These are phyloP conservation scores for Metarhizium anisopliae DNA, from an alignment of 2,329 filamentous ascomycete genomes.

Conservation along the genomic window DNA sequence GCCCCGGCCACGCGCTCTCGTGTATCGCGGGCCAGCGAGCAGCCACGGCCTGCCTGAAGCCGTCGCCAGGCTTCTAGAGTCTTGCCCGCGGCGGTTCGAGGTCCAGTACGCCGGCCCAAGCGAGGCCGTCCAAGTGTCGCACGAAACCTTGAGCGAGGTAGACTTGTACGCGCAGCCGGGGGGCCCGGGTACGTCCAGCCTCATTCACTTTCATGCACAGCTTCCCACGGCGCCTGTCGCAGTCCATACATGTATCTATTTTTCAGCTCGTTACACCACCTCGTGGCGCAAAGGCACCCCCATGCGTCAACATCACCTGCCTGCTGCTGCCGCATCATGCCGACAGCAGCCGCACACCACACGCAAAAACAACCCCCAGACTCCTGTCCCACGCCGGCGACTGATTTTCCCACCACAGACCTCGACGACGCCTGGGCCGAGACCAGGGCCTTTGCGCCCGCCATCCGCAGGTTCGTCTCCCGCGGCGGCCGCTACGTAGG, in stretches of 20 bases:
- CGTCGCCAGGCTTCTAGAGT: conserved; percentile 13
- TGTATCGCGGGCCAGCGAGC: conserved; percentile 14
- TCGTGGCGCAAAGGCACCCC: no score
- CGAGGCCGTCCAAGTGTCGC: conserved; percentile 10
- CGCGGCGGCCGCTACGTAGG: conserved; percentile 16
- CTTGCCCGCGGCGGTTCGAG: conserved; percentile 11
- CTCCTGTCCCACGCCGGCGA: no score
- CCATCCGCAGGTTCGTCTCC: conserved; percentile 13
- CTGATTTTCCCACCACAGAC: conserved; percentile 5
- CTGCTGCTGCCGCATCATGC: no score
- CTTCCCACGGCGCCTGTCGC: no score
- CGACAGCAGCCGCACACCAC: no score
- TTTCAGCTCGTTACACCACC: no score
- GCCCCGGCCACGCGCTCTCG: conserved; percentile 10
- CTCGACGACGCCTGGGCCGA: conserved; percentile 12
- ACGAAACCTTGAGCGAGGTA: conserved; percentile 9
- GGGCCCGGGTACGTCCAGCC: conserved; percentile 9
- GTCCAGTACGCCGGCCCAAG: conserved; percentile 13
- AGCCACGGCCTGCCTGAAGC: conserved; percentile 11
- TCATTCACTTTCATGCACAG: no score
- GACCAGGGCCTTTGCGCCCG: conserved; percentile 8
- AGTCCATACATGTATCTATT: no score
- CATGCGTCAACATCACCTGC: no score
- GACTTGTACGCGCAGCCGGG: conserved; percentile 14
- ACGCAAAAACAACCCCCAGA: no score